Conservation (phyloP, 176 grass and related monocot genomes). For the Puccinellia tenuiflora region DNA sequence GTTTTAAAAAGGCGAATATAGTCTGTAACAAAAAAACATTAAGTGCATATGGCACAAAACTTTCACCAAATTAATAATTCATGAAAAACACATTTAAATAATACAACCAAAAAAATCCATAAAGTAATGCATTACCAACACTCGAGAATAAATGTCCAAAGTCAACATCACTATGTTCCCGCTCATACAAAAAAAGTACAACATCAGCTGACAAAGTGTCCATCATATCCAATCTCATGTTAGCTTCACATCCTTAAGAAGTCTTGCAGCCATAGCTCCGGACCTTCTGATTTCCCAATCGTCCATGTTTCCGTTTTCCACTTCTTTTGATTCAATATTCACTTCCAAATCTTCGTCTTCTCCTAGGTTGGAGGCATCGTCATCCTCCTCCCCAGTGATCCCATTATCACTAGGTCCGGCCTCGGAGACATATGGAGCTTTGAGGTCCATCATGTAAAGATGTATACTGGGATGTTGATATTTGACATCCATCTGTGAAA, state of each 20-base stretch:
- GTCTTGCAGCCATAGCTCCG: slow-evolving; percentile 86
- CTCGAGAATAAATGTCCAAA: background rate
- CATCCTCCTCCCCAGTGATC: slow-evolving; percentile 50
- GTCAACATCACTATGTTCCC: background rate
- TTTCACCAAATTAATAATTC: too few species aligned
- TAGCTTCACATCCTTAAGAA: slow-evolving; percentile 75
- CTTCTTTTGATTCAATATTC: background rate
- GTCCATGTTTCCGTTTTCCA: slow-evolving; percentile 15
- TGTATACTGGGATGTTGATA: slow-evolving; percentile 82
- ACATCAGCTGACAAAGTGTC: background rate
- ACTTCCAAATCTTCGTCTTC: slow-evolving; percentile 23
- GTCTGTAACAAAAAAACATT: too few species aligned
- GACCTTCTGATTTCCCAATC: slow-evolving; percentile 86
- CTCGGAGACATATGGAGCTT: slow-evolving; percentile 14
- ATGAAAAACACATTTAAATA: too few species aligned
- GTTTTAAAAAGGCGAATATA: too few species aligned
- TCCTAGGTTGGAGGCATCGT: slow-evolving; percentile 24
- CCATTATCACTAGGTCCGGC: background rate
- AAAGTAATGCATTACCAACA: background rate
- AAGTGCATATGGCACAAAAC: too few species aligned
- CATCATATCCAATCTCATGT: background rate
- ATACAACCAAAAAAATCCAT: too few species aligned
- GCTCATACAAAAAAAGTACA: background rate
- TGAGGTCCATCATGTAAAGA: slow-evolving; percentile 82
- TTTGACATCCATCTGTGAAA: slow-evolving; percentile 74